phyloP scores from a whole-genome alignment of 1,284 basidiomycete species.

The Boletus semigastroideus region DNA sequence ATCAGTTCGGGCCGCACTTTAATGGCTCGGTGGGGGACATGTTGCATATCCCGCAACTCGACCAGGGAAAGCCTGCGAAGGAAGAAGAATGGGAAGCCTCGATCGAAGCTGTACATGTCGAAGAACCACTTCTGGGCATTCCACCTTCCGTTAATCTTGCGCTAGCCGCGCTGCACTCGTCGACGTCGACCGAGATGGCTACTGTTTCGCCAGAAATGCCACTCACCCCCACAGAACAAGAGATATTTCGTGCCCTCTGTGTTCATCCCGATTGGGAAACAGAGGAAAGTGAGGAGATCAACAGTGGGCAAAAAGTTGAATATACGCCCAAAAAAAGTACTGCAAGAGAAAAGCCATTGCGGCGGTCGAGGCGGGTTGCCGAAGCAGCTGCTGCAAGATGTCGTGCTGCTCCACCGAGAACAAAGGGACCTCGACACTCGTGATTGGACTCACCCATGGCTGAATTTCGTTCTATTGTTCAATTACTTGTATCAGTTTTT shows the following conservation, averaged over 20 bases:
- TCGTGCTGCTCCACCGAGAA: constrained; percentile 32
- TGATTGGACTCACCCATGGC: constrained; percentile 19
- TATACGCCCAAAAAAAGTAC: not conserved
- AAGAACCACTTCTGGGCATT: constrained; percentile 29
- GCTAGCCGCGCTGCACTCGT: constrained; percentile 27
- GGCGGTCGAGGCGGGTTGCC: constrained; percentile 68
- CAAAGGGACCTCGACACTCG: constrained; percentile 29
- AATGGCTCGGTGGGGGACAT: constrained; percentile 18
- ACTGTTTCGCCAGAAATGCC: constrained; percentile 40
- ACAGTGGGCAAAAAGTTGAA: constrained; percentile 5
- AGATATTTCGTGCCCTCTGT: constrained; percentile 65
- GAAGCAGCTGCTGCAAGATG: constrained; percentile 51
- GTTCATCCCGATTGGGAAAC: constrained; percentile 57
- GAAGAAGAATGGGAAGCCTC: constrained; percentile 22
- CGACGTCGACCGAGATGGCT: constrained; percentile 12
- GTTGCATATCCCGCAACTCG: constrained; percentile 9
- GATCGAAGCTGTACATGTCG: constrained; percentile 22
- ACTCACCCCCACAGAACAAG: constrained; percentile 66
- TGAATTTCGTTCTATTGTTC: constrained; percentile 14
- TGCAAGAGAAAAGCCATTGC: constrained; percentile 36
- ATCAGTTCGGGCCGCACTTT: constrained; percentile 51
- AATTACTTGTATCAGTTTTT: constrained; percentile 26
- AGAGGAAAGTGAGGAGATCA: constrained; percentile 27
- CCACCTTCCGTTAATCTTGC: constrained; percentile 32
- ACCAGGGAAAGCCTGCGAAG: constrained; percentile 3